These are phyloP conservation scores for Lachnum nothofagi DNA, from an alignment of 2,329 filamentous ascomycete species.

Conservation along the genomic window DNA sequence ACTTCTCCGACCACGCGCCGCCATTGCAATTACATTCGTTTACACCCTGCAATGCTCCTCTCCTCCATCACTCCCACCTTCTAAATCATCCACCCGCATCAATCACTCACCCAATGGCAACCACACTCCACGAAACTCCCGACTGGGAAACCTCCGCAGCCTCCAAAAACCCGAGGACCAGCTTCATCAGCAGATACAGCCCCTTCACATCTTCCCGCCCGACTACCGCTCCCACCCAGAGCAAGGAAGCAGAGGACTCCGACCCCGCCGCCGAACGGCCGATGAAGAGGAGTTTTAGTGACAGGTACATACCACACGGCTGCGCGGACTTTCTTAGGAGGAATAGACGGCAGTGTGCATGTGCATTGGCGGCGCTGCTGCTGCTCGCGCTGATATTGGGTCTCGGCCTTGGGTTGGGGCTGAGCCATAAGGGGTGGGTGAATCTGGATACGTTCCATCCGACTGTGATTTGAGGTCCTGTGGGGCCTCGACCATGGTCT, in stretches of 20 bases:
- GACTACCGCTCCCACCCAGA: neutral
- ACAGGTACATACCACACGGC: constrained; percentile 1
- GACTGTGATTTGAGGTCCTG: constrained; percentile 5
- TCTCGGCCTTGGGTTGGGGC: constrained; percentile 32
- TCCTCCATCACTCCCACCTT: neutral
- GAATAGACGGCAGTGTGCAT: constrained; percentile 12
- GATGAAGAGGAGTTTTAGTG: too few species aligned
- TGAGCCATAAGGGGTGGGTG: constrained; percentile 20
- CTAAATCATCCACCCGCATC: neutral
- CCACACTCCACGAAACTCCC: constrained; percentile 19
- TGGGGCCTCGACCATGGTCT: too few species aligned
- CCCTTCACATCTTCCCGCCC: neutral
- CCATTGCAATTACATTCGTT: constrained; percentile 1
- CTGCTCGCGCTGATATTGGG: constrained; percentile 34
- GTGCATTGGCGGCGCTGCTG: constrained; percentile 16
- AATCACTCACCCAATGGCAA: neutral
- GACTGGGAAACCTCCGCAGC: constrained; percentile 25
- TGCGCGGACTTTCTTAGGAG: constrained; percentile 6
- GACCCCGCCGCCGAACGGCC: neutral
- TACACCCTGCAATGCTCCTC: constrained; percentile 1
- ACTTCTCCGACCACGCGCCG: neutral
- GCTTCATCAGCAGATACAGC: constrained; percentile 11
- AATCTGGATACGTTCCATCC: constrained; percentile 18
- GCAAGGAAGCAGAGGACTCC: neutral
- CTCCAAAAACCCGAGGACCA: constrained; percentile 16